A percentile compares a stretch with the other conserved stretches of the same genome.
Conservation (phyloP, 148 eudicot species). For the Vaccinium macrocarpon region DNA sequence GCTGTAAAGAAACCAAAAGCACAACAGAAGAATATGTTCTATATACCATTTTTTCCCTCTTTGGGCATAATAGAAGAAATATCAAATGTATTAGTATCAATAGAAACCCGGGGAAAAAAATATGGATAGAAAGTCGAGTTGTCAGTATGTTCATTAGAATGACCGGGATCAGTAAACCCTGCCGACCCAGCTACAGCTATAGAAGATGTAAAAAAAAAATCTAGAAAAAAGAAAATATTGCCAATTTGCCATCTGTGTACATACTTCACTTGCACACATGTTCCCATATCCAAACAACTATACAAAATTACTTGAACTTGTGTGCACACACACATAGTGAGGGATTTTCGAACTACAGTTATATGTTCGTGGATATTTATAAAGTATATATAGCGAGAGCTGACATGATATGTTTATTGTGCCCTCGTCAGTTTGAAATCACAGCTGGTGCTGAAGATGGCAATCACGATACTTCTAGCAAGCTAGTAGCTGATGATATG, state of each 20-base stretch:
- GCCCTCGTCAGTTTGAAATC: conserved; percentile 39
- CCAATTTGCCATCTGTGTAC: not conserved
- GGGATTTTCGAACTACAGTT: too few relatives aligned
- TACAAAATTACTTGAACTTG: not conserved
- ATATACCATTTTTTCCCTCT: not conserved
- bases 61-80: not conserved
- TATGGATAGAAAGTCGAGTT: not conserved
- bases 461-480: conserved; percentile 35
- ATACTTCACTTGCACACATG: not conserved
- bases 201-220: not conserved
- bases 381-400: not conserved
- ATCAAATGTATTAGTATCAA: not conserved
- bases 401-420: conserved; percentile 5
- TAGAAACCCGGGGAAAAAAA: not conserved
- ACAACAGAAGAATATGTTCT: not conserved
- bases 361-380: not conserved
- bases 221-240: not conserved
- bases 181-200: not conserved
- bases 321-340: not conserved
- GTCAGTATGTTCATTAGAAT: not conserved
- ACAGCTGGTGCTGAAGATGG: conserved; percentile 35
- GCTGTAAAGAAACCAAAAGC: not conserved
- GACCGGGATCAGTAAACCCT: not conserved
- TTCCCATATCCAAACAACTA: not conserved
- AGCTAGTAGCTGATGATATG: conserved; percentile 24